phyloP scores from a whole-genome alignment of 1,139 yeast species.

The Yamadazyma spencermartinsiae region DNA sequence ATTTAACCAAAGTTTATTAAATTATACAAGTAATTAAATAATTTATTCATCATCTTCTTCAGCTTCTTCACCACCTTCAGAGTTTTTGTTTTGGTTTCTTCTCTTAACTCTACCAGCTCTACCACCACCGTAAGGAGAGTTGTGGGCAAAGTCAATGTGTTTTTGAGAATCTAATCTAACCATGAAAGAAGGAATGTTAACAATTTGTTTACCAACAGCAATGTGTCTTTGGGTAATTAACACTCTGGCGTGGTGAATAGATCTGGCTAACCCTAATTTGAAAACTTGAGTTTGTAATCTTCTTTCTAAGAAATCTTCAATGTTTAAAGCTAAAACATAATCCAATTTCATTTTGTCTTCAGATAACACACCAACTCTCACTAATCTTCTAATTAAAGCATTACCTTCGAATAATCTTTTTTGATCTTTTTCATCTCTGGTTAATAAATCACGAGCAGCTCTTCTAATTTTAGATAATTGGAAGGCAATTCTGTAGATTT shows the following conservation, averaged over 20 bases:
- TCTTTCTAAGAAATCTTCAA: conserved; percentile 99
- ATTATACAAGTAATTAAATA: conserved; percentile 14
- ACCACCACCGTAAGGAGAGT: conserved; percentile 99
- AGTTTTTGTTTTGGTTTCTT: conserved; percentile 76
- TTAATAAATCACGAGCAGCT: conserved; percentile 99
- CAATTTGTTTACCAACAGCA: conserved; percentile 99
- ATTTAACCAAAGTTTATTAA: conserved; percentile 18
- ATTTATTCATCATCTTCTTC: conserved; percentile 66
- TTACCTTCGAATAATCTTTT: conserved; percentile 99
- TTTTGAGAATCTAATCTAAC: conserved; percentile 99
- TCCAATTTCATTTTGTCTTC: conserved; percentile 99
- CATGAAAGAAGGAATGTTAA: conserved; percentile 98
- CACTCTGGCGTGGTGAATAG: conserved; percentile 99
- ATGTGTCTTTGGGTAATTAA: conserved; percentile 98
- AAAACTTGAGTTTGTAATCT: conserved; percentile 99
- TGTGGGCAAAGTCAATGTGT: conserved; percentile 99
- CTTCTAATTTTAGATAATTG: conserved; percentile 99
- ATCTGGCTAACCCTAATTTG: conserved; percentile 99
- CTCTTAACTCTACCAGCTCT: conserved; percentile 99
- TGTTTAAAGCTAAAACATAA: conserved; percentile 97
- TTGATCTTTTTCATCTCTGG: conserved; percentile 99
- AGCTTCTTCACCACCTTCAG: conserved; percentile 63
- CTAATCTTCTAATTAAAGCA: conserved; percentile 98
- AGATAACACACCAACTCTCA: conserved; percentile 96
- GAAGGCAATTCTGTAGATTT: conserved; percentile 97